Evolutionary conservation across 139 green algal species (phyloP), one percentile per base, ranked within the genome.

Genomic region (Micromonas commoda): DNA sequence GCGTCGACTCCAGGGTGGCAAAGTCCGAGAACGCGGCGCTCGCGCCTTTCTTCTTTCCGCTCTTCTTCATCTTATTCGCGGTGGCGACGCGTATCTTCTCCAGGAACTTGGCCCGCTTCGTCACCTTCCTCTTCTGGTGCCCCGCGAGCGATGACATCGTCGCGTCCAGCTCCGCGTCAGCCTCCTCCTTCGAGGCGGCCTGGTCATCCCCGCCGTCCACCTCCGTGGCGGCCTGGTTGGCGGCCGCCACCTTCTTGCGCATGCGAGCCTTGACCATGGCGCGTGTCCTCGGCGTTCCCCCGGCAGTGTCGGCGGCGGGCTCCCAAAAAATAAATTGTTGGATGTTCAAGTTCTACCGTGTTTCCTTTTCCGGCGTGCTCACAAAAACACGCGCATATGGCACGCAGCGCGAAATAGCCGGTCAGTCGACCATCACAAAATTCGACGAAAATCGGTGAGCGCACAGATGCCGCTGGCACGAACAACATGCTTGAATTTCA

Each of bases 31-130:
- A 9, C 61, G 26, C 24, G n/a, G n/a, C 61, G 24, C 26, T 20
- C 61, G 61, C 24, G 24, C 4, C 33, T 35, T 71, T 39, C 26
- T 26, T 4, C 28, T 29, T 71, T 33, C 26, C 64, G 64, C 28
- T n/a, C n/a, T n/a, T n/a, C n/a, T 71, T 71, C 64, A 71, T 71
- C 64, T 37, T 71, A 3, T 3, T 20, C 64, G 13, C 26, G 26
- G n/a, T 39, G n/a, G 64, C 64, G 64, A 71, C 64, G 64, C 64
- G 64, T 4, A 71, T 71, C 29, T 57, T 57, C 45, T 57, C 45
- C 9, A 57, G 45, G 16, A 57, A 57, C 45, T 57, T 16, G 9
- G 45, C 45, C 9, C 45, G 45, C 45, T 57, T 57, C 45, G 45
- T 16, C 9, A 57, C 45, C 45, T 57, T 57, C 45, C 45, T 9